Evolutionary conservation across 2,329 filamentous ascomycete genomes (phyloP), one percentile per base, ranked within the genome.

Genomic region (Fulvia fulva): DNA sequence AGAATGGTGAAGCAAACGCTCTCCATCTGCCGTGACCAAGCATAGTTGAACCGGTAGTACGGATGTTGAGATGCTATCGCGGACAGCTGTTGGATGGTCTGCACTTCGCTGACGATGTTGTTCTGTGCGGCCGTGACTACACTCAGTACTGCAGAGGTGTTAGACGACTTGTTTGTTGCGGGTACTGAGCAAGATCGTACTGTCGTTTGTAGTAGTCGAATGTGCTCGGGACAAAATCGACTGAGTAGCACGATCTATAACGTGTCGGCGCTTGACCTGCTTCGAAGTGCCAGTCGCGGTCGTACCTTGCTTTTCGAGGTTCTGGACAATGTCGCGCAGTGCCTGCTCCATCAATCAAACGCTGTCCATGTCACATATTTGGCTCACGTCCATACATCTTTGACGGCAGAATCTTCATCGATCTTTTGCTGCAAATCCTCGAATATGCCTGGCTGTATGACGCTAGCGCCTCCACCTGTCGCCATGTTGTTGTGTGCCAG

Each of bases 31-130:
- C 90, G 85, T 26, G 86, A 83, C 94, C 94, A 99, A 73, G 91
- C 85, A 57, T 81, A 79, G 75, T 97, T 97, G 79, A 95, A 97
- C 83, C 96, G 97, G 85, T 97, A 99, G 80, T 97, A 99, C 0
- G 94, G 93, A 69, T 95, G 88, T 72, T 89, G 83, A 25, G 91
- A 92, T 1, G 92, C 91, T 55, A 90, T 83, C 55, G 81, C 76
- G 61, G 85, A 83, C 46, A 99, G 83, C 65, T 87, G 85, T 57
- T 79, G 77, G 47, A 97, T 82, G 46, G 87, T 88, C 50, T 84
- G 79, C 56, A 89, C 82, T 73, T 96, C 86, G 34, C 88, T 83
- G 63, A 83, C 78, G 71, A 97, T 89, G 57, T 84, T 83, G 60
- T 78, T 76, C 60, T 91, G 83, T 1, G 90, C 87, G 65, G 89